A percentile compares a stretch with the other conserved stretches of the same genome.
These are phyloP conservation scores for Trichoderma cornu-damae DNA, from an alignment of 2,329 filamentous ascomycete species.

Conservation along the genomic window DNA sequence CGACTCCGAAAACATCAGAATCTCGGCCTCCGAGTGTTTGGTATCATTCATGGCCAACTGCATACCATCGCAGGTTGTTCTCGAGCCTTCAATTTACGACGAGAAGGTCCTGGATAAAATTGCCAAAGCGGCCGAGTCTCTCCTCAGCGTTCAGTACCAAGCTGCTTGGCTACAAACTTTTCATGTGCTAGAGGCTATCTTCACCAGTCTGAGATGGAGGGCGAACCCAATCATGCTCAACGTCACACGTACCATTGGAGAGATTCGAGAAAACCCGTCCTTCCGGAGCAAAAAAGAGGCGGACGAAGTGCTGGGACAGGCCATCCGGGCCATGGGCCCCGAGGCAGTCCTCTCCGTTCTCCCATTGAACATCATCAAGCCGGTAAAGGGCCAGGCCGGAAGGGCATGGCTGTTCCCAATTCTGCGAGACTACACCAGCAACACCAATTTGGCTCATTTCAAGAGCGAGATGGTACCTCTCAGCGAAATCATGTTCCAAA, in stretches of 20 bases:
- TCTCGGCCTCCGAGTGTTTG: slow-evolving; percentile 90
- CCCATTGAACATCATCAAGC: slow-evolving; percentile 77
- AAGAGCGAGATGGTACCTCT: slow-evolving; percentile 79
- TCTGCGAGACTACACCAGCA: slow-evolving; percentile 81
- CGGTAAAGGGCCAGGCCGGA: slow-evolving; percentile 71
- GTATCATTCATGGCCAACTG: slow-evolving; percentile 91
- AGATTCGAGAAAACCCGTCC: slow-evolving; percentile 78
- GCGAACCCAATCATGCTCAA: slow-evolving; percentile 72
- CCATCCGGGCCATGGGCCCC: slow-evolving; percentile 84
- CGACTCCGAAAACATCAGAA: slow-evolving; percentile 83
- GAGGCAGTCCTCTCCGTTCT: slow-evolving; percentile 76
- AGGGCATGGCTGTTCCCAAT: slow-evolving; percentile 93
- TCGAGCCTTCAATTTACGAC: slow-evolving; percentile 87
- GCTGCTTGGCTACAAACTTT: slow-evolving; percentile 94
- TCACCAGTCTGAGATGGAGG: slow-evolving; percentile 80
- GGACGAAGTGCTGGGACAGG: slow-evolving; percentile 82
- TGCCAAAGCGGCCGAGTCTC: slow-evolving; percentile 63
- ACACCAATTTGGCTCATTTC: slow-evolving; percentile 84
- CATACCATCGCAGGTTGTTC: slow-evolving; percentile 72
- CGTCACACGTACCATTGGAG: slow-evolving; percentile 74
- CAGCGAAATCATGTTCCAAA: slow-evolving; percentile 85
- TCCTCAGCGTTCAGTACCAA: slow-evolving; percentile 88
- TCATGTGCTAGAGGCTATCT: slow-evolving; percentile 79
- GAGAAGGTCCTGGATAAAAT: slow-evolving; percentile 84
- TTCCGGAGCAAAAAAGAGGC: slow-evolving; percentile 94